Percentiles rank a stretch among this genome's conserved stretches.
Evolutionary conservation across 129 eudicot genomes (phyloP).

Genomic region (Lonicera japonica): DNA sequence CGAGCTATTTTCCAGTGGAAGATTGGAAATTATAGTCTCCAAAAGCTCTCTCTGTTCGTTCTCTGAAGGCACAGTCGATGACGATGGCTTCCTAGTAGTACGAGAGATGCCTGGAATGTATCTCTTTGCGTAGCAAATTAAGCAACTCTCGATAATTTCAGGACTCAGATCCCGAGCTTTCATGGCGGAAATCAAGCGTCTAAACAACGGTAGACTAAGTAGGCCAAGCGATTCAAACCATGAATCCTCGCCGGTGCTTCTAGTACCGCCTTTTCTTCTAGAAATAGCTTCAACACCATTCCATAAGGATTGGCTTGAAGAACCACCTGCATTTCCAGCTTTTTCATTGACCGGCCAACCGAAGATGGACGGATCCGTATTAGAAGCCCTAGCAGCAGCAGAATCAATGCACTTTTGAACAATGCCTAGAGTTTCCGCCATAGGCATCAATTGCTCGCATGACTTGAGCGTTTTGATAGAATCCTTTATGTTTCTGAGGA

Average conservation of each 20-base stretch:
- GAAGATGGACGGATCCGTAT: conserved; percentile 66
- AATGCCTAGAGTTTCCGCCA: conserved; percentile 76
- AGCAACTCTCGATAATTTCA: conserved; percentile 65
- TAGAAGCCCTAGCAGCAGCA: conserved; percentile 50
- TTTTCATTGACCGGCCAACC: conserved; percentile 87
- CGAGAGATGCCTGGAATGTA: conserved; percentile 82
- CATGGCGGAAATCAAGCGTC: conserved; percentile 43
- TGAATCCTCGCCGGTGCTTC: conserved; percentile 17
- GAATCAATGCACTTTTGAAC: conserved; percentile 76
- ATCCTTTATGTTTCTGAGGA: conserved; percentile 47
- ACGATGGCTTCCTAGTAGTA: conserved; percentile 36
- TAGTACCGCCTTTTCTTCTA: conserved; percentile 13
- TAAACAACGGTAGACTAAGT: conserved; percentile 45
- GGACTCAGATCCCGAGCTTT: conserved; percentile 43
- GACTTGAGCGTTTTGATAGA: conserved; percentile 57
- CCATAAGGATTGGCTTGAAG: conserved; percentile 3
- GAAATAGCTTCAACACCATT: conserved; percentile 13
- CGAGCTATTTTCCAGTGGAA: conserved; percentile 39
- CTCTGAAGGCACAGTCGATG: conserved; percentile 45
- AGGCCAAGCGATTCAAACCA: conserved; percentile 71
- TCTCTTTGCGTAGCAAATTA: conserved; percentile 54
- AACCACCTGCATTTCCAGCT: background rate
- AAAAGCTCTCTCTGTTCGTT: conserved; percentile 70
- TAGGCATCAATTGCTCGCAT: conserved; percentile 50
- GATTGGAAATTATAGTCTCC: conserved; percentile 49